Evolutionary conservation across 2,329 filamentous ascomycete genomes (phyloP), one percentile per base, ranked within the genome.

Genomic region (Epichloe gansuensis): DNA sequence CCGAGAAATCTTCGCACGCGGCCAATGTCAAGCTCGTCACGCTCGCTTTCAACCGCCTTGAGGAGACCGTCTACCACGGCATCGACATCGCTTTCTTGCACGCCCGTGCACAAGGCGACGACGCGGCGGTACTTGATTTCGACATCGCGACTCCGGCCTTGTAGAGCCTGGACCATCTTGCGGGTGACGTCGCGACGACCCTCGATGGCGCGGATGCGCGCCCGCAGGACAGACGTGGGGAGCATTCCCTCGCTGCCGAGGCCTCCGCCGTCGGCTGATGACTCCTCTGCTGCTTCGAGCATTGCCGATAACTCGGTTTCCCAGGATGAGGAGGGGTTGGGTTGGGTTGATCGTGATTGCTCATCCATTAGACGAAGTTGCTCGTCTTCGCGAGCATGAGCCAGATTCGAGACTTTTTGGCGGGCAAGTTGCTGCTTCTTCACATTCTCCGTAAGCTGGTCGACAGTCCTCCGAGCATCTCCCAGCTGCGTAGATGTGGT

Each of bases 111-210:
- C 12, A 96, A 73, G 51, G 86, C 83, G 25, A 98, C 89, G 34
- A 97, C 88, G 58, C 85, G 86, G 28, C 90, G 80, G 65, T 96
- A 96, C 68, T 93, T 89, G 58, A 85, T 76, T 63, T 95, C 91
- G 3, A 95, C 76, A 51, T 95, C 90, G 4, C 83, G 84, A 60
- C 88, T 91, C 55, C 87, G 83, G 34, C 85, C 83, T 65, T 88
- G 85, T 8, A 98, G 76, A 5, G 78, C 78, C 17, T 79, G 77
- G 2, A 89, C 83, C 59, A 85, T 81, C 49, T 81, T 79, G 51
- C 80, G 73, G 12, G 93, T 81, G 17, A 77, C 74, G 43, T 78
- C 75, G 45, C 89, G 88, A 46, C 89, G 83, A 12, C 74, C 72
- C 52, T 80, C 76, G 55, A 95, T 85, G 3, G 87, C 86, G 42